Evolutionary conservation across 148 eudicot genomes (phyloP).

Genomic region (Rhododendron griersonianum): DNA sequence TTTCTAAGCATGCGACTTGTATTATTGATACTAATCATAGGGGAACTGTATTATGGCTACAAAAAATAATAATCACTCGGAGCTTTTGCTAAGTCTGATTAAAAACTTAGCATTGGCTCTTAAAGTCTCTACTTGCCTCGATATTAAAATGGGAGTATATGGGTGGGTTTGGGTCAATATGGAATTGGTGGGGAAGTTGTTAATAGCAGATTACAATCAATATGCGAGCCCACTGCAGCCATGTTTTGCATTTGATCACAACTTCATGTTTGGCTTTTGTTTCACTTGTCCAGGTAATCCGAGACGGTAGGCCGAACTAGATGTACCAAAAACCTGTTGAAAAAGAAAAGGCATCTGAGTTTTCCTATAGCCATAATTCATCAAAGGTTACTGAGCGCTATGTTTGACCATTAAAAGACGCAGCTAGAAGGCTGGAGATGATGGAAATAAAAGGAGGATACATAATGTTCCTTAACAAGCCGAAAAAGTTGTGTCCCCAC

Average conservation of each 20-base stretch:
- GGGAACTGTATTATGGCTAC: too few relatives aligned
- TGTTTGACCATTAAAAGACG: not conserved
- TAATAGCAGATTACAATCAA: too few relatives aligned
- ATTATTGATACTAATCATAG: too few relatives aligned
- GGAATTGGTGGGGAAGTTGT: too few relatives aligned
- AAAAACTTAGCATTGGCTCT: too few relatives aligned
- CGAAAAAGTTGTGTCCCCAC: not conserved
- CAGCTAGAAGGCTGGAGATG: not conserved
- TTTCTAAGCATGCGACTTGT: too few relatives aligned
- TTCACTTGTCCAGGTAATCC: not conserved
- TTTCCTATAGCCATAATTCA: not conserved
- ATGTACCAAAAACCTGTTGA: not conserved
- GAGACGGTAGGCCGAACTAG: not conserved
- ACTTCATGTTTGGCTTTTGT: not conserved
- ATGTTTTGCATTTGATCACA: not conserved
- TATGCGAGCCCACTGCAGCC: too few relatives aligned
- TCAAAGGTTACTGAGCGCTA: not conserved
- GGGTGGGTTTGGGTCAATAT: too few relatives aligned
- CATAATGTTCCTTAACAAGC: not conserved
- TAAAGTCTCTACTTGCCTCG: too few relatives aligned
- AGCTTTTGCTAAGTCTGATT: too few relatives aligned
- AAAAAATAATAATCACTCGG: too few relatives aligned
- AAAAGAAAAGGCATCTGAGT: not conserved
- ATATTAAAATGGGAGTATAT: too few relatives aligned
- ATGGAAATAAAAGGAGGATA: not conserved